Evolutionary conservation across 352 stramenopile genomes (phyloP).

Genomic region (Peronospora farinosa): DNA sequence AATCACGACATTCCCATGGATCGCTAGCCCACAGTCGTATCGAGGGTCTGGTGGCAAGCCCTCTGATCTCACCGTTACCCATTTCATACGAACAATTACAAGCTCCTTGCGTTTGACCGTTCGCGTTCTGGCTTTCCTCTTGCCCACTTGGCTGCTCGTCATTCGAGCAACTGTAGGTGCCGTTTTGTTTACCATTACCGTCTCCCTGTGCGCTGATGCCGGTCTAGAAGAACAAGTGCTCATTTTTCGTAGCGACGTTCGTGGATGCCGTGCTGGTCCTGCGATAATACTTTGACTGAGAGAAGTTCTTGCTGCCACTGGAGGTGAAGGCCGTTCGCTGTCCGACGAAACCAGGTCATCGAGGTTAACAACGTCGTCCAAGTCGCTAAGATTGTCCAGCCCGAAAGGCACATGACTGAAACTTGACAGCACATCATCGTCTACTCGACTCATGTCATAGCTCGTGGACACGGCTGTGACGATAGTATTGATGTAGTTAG

Average conservation of each 20-base stretch:
- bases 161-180: constrained; percentile 6
- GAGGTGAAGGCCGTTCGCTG: constrained; percentile 26
- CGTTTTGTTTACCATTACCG: constrained; percentile 1
- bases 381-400: constrained; percentile 46
- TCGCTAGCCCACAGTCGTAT: constrained; percentile 50
- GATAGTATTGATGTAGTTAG: constrained; percentile 5
- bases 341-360: constrained; percentile 48
- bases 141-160: too few species aligned
- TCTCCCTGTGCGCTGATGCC: constrained; percentile 2
- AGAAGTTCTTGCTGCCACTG: constrained; percentile 27
- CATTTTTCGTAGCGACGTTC: constrained; percentile 15
- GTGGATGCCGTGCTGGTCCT: constrained; percentile 11
- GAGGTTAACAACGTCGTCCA: constrained; percentile 53
- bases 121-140: too few species aligned
- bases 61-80: constrained; percentile 27
- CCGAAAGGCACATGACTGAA: constrained; percentile 30
- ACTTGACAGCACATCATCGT: constrained; percentile 16
- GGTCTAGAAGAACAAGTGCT: constrained; percentile 5
- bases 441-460: constrained; percentile 17
- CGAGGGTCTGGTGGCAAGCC: constrained; percentile 32
- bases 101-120: constrained; percentile 34
- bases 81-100: constrained; percentile 27
- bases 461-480: constrained; percentile 2
- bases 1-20: constrained; percentile 37
- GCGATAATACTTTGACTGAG: constrained; percentile 23